These are phyloP conservation scores for Chrysopogon serrulatus DNA, from an alignment of 176 grass and related monocot genomes.

Conservation along the genomic window DNA sequence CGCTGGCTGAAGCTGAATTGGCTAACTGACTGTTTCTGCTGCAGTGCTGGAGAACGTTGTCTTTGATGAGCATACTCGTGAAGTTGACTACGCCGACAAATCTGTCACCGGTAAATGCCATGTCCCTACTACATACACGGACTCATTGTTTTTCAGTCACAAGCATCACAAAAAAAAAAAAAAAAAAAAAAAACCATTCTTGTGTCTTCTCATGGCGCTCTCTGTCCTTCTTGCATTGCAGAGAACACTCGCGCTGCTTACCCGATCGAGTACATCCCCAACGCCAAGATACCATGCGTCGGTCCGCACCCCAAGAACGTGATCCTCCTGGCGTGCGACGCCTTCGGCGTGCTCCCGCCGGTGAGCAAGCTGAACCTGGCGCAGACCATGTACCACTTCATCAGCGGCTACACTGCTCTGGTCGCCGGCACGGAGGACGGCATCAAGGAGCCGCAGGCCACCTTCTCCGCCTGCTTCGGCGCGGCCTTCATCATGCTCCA, in stretches of 20 bases:
- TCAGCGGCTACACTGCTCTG: constrained; percentile 97
- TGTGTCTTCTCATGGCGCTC: too few species aligned
- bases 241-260: constrained; percentile 97
- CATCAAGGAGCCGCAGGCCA: constrained; percentile 95
- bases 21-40: background rate
- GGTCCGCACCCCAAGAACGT: constrained; percentile 98
- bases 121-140: background rate
- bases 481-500: constrained; percentile 99
- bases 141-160: background rate
- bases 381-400: constrained; percentile 99
- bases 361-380: constrained; percentile 92
- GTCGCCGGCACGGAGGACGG: constrained; percentile 95
- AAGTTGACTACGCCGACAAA: constrained; percentile 89
- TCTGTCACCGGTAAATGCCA: constrained; percentile 78
- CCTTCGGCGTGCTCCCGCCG: constrained; percentile 91
- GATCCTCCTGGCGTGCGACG: constrained; percentile 93
- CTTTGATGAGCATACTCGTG: constrained; percentile 90
- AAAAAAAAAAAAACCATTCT: too few species aligned
- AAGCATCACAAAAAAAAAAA: too few species aligned
- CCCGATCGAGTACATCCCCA: constrained; percentile 97
- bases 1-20: background rate
- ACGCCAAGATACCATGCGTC: constrained; percentile 83
- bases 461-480: constrained; percentile 96
- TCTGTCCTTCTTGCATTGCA: too few species aligned
- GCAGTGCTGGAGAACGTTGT: constrained; percentile 96